Base-by-base conservation (phyloP, 148 eudicot genomes). In the Fagopyrum esculentum region DNA sequence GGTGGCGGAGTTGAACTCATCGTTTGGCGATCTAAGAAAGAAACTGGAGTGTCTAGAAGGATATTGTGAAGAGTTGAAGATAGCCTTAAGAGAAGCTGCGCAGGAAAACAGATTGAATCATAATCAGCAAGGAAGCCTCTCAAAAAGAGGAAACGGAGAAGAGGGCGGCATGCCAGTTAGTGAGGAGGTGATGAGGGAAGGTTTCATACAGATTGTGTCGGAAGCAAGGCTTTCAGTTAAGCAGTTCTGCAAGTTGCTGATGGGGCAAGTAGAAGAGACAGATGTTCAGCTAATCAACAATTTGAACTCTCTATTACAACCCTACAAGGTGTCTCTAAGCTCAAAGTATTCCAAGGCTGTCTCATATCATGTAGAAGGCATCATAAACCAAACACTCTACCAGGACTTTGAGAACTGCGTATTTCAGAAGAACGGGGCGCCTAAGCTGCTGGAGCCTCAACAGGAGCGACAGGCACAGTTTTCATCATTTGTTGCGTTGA, bases 371-470 rank as follows among this genome's bases (percentile, higher is more conserved):
- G 75, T 92, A 74, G 96, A 90, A 74, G 96, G 90, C 26, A 82
- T 95, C 52, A 82, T 92, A 77, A 95, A 90, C 86, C 96, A 86
- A 64, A 77, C 85, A 2, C 83, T 92, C 61, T 95, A 87, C 80
- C 93, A 89, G 57, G 97, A 95, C 73, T 95, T 95, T 15, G 98
- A 95, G 83, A 95, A 95, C 83, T 83, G 87, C 5, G 90, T 85
- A 4, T 95, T 95, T 48, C 89, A 84, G 77, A 95, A 84, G 60
- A 89, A 90, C 43, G 98, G 98, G 9, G 78, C 86, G 6, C 89
- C 90, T 9, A 92, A 90, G 81, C 61, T 80, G 51, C 80, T 95
- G 15, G 92, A 92, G 76, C 96, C 92, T 17, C 83, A 79, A 12
- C 90, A 90, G 71, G 86, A 90, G 9, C 85, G 92, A 45, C 86